phyloP scores from a whole-genome alignment of 2,329 filamentous ascomycete species.

The Chalara sp. region DNA sequence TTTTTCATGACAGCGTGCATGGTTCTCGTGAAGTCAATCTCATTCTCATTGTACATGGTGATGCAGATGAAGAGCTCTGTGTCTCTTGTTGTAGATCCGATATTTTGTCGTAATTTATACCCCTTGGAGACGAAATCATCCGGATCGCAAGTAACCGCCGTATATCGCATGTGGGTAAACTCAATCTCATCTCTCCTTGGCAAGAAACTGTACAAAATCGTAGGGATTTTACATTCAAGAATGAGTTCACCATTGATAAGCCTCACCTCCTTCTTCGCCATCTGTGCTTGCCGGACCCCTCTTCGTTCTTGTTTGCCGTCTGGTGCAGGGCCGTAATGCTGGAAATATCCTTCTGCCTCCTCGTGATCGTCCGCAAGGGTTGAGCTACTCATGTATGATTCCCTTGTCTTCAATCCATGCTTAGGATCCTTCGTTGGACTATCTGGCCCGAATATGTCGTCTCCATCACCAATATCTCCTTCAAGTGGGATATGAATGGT shows the following conservation, averaged over 20 bases:
- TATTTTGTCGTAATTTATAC: conserved; percentile 88
- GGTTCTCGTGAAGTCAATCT: conserved; percentile 90
- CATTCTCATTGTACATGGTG: conserved; percentile 99
- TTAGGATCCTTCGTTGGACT: conserved; percentile 15
- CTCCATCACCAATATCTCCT: conserved; percentile 40
- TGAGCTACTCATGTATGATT: conserved; percentile 31
- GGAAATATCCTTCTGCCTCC: conserved; percentile 48
- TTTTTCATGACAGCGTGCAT: conserved; percentile 99
- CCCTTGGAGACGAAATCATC: conserved; percentile 85
- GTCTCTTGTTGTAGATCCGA: conserved; percentile 75
- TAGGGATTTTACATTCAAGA: conserved; percentile 97
- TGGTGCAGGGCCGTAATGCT: conserved; percentile 84
- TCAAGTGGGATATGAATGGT: conserved; percentile 67
- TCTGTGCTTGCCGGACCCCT: conserved; percentile 79
- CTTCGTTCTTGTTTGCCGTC: conserved; percentile 80
- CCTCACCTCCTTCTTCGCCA: conserved; percentile 88
- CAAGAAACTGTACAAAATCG: conserved; percentile 94
- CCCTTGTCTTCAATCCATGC: conserved; percentile 20
- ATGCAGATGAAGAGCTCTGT: conserved; percentile 95
- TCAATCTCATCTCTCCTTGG: conserved; percentile 89
- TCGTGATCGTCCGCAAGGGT: conserved; percentile 30
- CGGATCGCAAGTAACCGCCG: conserved; percentile 94
- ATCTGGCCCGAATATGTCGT: conserved; percentile 66
- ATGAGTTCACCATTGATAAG: conserved; percentile 97
- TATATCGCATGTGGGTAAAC: conserved; percentile 98